These are phyloP conservation scores for Piloderma croceum DNA, from an alignment of 768 basidiomycete species.

Conservation along the genomic window DNA sequence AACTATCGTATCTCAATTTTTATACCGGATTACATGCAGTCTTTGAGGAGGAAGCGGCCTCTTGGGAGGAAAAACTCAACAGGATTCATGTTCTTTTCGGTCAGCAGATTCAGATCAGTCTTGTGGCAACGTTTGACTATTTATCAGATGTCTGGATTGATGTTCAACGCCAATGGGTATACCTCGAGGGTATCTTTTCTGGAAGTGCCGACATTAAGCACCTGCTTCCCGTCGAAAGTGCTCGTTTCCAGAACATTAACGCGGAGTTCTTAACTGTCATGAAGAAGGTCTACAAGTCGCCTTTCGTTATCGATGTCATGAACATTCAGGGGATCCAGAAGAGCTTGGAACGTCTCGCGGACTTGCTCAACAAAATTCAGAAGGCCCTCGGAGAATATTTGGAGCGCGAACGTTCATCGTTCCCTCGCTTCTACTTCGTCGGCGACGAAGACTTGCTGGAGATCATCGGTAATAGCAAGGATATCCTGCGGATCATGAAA, in stretches of 20 bases:
- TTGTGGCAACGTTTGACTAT: conserved; percentile 8
- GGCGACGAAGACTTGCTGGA: conserved; percentile 98
- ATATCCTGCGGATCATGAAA: conserved; percentile 96
- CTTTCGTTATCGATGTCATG: conserved; percentile 94
- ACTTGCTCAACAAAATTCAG: conserved; percentile 95
- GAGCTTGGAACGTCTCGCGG: conserved; percentile 92
- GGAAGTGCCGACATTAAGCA: conserved; percentile 99
- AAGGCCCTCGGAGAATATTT: conserved; percentile 99
- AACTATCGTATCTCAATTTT: neutral
- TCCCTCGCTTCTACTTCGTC: conserved; percentile 99
- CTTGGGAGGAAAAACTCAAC: conserved; percentile 97
- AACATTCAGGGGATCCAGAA: conserved; percentile 96
- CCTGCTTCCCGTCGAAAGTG: conserved; percentile 91
- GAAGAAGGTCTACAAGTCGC: conserved; percentile 99
- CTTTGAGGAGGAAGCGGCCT: conserved; percentile 86
- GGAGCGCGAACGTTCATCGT: conserved; percentile 93
- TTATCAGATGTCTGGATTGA: conserved; percentile 93
- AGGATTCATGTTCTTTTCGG: conserved; percentile 95
- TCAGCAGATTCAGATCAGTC: conserved; percentile 27
- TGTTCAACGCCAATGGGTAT: conserved; percentile 99
- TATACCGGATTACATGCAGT: conserved; percentile 36
- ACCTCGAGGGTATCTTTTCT: conserved; percentile 99
- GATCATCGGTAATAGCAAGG: conserved; percentile 99
- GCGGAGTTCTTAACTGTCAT: conserved; percentile 96
- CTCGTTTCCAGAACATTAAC: conserved; percentile 99